Evolutionary conservation across 306 rosid genomes (phyloP), one percentile per base, ranked within the genome.

Genomic region (Canavalia gladiata): DNA sequence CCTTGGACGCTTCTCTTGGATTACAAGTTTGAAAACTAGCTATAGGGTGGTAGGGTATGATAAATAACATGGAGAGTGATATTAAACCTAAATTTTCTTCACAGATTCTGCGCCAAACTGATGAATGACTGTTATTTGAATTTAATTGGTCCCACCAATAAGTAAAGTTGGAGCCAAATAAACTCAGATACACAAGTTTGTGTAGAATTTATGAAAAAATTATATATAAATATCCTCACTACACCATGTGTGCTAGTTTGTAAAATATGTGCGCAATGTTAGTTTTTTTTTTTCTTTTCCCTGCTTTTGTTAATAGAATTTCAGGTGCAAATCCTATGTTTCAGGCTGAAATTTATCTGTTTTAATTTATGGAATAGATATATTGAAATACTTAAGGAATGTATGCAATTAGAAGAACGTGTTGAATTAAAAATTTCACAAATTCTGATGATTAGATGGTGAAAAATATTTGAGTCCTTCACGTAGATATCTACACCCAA

Each of bases 1-100:
- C 90, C 42, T 33, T 84, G 79, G 90, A 84, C 31, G 88, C 86
- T 9, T 87, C 90, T 55, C 84, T 84, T 68, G 83, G 90, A 2
- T 84, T 87, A 64, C 88, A 87, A 84, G 86, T 81, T 30, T 87
- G 78, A 84, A 72, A 74, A 8, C 12, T 41, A 45, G 31, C 55
- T 30, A 35, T 41, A 68, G 18, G 30, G 42, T 52, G 35, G 60
- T 71, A 30, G 68, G 64, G 70, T 8, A 30, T 13, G 37, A 52
- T 60, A 62, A 69, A 54, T 73, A 58, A 64, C 64, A 75, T 35
- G 47, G 28, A 33, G 74, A 59, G 55, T 59, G 45, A 52, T 75
- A 34, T 80, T 66, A 25, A 74, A 57, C 37, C 42, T 65, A 47
- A 31, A 71, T 4, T 34, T 25, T 57, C 59, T 33, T 79, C 60